Conservation (phyloP, 108 stramenopile species). For the Skeletonema tropicum region DNA sequence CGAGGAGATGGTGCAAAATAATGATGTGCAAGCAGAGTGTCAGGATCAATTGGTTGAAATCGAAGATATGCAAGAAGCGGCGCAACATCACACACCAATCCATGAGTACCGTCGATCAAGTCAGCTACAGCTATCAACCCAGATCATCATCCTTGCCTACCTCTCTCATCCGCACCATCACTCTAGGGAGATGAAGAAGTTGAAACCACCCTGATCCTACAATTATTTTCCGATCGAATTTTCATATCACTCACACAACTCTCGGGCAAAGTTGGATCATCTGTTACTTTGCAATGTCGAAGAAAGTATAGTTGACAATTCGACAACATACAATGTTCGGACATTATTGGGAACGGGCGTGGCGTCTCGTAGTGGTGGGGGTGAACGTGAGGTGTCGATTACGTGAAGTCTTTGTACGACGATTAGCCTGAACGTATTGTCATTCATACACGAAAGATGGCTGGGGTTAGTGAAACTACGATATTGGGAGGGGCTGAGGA, state of each 20-base stretch:
- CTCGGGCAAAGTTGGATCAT: conserved; percentile 41
- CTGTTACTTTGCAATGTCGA: conserved; percentile 40
- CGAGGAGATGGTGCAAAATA: too few relatives aligned
- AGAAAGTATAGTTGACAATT: conserved; percentile 50
- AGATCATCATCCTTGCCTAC: conserved; percentile 38
- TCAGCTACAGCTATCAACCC: conserved; percentile 18
- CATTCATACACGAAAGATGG: conserved; percentile 19
- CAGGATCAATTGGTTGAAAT: too few relatives aligned
- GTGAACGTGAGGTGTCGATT: conserved; percentile 28
- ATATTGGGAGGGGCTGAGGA: conserved; percentile 35
- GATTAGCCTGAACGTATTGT: conserved; percentile 38
- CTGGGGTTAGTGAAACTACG: conserved; percentile 26
- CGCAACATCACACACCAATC: not conserved
- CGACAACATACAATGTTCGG: conserved; percentile 43
- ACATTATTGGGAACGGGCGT: conserved; percentile 41
- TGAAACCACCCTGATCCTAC: conserved; percentile 28
- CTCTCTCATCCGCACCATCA: conserved; percentile 30
- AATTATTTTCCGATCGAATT: conserved; percentile 46
- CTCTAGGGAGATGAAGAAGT: conserved; percentile 14
- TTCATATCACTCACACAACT: conserved; percentile 47
- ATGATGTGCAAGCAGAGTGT: too few relatives aligned
- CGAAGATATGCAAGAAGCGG: too few relatives aligned
- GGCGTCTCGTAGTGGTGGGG: not conserved
- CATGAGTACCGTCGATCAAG: conserved; percentile 1
- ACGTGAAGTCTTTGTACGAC: conserved; percentile 38